phyloP scores from a whole-genome alignment of 2,329 filamentous ascomycete species.

The Whalleya microplaca region DNA sequence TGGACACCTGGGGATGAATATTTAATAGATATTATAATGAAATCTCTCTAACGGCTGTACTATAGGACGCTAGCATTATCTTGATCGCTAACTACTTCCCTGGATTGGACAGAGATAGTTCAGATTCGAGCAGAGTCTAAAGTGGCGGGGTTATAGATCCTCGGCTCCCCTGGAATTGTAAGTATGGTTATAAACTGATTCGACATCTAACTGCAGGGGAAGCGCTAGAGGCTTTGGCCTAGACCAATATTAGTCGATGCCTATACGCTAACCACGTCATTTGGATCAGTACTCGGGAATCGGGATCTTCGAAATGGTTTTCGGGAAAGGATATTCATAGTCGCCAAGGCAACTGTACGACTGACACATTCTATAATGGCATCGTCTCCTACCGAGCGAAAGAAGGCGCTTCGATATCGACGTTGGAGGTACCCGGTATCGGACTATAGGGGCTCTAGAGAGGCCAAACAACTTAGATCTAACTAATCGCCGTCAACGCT shows the following conservation, averaged over 20 bases:
- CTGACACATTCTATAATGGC: not conserved
- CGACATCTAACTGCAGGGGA: not conserved
- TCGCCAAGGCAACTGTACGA: conserved; percentile 2
- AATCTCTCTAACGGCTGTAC: too few relatives aligned
- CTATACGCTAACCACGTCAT: conserved; percentile 2
- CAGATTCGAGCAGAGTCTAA: not conserved
- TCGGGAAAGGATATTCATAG: conserved; percentile 22
- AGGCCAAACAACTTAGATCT: conserved; percentile 4
- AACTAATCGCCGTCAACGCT: not conserved
- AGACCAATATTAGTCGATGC: not conserved
- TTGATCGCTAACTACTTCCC: too few relatives aligned
- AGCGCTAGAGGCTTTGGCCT: not conserved
- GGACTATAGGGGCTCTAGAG: not conserved
- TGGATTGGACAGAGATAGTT: too few relatives aligned
- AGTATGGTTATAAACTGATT: not conserved
- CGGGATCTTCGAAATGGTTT: conserved; percentile 27
- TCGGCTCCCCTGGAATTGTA: not conserved
- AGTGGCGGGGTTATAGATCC: not conserved
- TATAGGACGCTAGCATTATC: too few relatives aligned
- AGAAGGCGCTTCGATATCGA: not conserved
- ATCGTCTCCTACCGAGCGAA: not conserved
- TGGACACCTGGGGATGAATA: too few relatives aligned
- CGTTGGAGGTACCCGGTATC: conserved; percentile 8
- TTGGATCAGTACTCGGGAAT: conserved; percentile 18
- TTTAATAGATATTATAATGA: too few relatives aligned